Evolutionary conservation across 345 rosid species (phyloP).

Genomic region (Carallia brachiata): DNA sequence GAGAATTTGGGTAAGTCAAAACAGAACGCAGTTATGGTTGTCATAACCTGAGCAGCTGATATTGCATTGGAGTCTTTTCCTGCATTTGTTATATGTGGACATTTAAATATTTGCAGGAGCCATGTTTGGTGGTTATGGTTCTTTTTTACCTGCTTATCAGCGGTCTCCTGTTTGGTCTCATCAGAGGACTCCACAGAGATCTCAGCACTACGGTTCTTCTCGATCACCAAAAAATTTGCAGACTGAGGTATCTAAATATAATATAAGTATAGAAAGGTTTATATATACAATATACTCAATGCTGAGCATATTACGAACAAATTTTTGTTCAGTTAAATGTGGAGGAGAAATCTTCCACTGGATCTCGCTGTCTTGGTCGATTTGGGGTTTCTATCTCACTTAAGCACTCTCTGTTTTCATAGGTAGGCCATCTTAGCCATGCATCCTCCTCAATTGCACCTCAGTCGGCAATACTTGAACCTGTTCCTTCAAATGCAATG

Average conservation of each 20-base stretch:
- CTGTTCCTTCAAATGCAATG: conserved; percentile 29
- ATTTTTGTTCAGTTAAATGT: neutral
- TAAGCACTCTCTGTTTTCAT: conserved; percentile 23
- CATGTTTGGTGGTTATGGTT: conserved; percentile 95
- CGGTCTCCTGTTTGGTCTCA: conserved; percentile 74
- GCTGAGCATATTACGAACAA: too few relatives aligned
- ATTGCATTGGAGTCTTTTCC: conserved; percentile 26
- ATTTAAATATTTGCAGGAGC: conserved; percentile 62
- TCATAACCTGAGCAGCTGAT: conserved; percentile 22
- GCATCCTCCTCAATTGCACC: conserved; percentile 39
- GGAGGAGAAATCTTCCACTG: conserved; percentile 9
- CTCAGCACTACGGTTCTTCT: conserved; percentile 43
- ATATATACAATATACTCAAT: too few relatives aligned
- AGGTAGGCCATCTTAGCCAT: conserved; percentile 49
- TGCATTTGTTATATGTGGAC: conserved; percentile 26
- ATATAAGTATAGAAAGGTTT: too few relatives aligned
- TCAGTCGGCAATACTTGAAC: conserved; percentile 44
- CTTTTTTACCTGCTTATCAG: conserved; percentile 76
- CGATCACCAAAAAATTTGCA: conserved; percentile 57
- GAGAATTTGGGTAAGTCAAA: conserved; percentile 86
- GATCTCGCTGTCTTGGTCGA: conserved; percentile 19
- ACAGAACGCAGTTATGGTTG: conserved; percentile 28
- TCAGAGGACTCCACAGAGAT: conserved; percentile 54
- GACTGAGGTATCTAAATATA: conserved; percentile 56
- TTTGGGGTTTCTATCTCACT: conserved; percentile 15